Conservation (phyloP, 768 basidiomycete species). For the Russula vinacea region DNA sequence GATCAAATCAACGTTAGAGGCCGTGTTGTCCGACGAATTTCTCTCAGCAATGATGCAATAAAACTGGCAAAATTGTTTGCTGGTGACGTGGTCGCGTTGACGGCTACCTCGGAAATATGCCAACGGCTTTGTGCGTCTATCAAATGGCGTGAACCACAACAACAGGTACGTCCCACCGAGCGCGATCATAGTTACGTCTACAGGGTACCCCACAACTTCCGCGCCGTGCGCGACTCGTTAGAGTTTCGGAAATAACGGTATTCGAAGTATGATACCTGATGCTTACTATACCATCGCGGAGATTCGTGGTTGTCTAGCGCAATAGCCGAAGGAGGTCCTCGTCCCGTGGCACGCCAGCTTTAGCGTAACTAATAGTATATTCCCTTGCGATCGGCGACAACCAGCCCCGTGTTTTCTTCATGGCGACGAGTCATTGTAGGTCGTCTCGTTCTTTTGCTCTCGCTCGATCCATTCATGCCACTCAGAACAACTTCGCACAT, state of each 20-base stretch:
- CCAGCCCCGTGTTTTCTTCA: conserved; percentile 87
- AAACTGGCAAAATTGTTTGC: too few species aligned
- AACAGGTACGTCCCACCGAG: conserved; percentile 97
- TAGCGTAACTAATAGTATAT: conserved; percentile 66
- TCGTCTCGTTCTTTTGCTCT: conserved; percentile 29
- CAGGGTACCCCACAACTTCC: conserved; percentile 57
- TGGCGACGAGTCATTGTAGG: conserved; percentile 87
- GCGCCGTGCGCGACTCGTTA: conserved; percentile 55
- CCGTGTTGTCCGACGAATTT: too few species aligned
- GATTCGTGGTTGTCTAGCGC: conserved; percentile 55
- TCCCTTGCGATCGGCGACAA: conserved; percentile 75
- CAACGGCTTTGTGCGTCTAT: too few species aligned
- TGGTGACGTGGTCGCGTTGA: too few species aligned
- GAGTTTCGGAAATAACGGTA: conserved; percentile 84
- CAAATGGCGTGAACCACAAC: too few species aligned
- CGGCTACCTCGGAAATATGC: too few species aligned
- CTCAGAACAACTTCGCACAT: conserved; percentile 92
- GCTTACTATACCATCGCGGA: too few species aligned
- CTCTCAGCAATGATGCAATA: too few species aligned
- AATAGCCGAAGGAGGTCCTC: conserved; percentile 48
- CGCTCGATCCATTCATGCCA: not conserved
- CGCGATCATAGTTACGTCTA: conserved; percentile 80
- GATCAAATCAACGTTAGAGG: too few species aligned
- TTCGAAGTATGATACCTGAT: too few species aligned
- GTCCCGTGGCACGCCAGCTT: conserved; percentile 61